These are phyloP conservation scores for Nannochloris sp. DNA, from an alignment of 139 green algal genomes.

Conservation along the genomic window DNA sequence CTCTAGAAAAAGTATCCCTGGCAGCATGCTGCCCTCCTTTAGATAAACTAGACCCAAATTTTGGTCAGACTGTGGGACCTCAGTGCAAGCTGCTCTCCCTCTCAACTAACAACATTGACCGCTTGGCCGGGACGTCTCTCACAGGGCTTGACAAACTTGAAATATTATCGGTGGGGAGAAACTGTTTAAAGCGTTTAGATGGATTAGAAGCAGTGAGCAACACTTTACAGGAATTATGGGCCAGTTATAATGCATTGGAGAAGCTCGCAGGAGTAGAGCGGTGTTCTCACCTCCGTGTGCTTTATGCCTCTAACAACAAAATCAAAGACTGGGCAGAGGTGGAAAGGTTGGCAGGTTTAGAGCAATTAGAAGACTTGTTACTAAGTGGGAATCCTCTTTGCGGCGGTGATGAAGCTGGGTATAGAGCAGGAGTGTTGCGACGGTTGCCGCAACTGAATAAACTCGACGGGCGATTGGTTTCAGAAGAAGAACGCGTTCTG, in stretches of 20 bases:
- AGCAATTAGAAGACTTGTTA: conserved; percentile 77
- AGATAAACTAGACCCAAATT: neutral
- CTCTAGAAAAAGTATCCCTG: neutral
- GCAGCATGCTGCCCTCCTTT: neutral
- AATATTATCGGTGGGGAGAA: conserved; percentile 79
- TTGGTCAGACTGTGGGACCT: neutral
- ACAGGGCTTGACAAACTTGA: conserved; percentile 69
- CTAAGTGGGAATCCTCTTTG: conserved; percentile 77
- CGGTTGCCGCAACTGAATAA: conserved; percentile 81
- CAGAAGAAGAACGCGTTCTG: conserved; percentile 72
- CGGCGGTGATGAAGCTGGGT: neutral
- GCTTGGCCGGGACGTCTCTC: conserved; percentile 78
- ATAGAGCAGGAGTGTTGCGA: conserved; percentile 57
- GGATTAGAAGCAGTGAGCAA: conserved; percentile 79
- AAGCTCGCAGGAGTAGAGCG: conserved; percentile 75
- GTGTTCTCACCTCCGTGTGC: conserved; percentile 65
- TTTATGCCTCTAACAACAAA: conserved; percentile 89
- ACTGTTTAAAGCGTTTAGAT: conserved; percentile 93
- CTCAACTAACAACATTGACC: conserved; percentile 94
- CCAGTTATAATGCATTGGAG: conserved; percentile 89
- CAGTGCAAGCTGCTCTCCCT: conserved; percentile 85
- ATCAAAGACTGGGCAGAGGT: conserved; percentile 70
- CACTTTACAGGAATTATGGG: conserved; percentile 89
- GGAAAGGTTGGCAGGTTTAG: conserved; percentile 53
- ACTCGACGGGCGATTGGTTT: conserved; percentile 78